Evolutionary conservation across 179 eudicot species (phyloP).

Genomic region (Carnegiea gigantea): DNA sequence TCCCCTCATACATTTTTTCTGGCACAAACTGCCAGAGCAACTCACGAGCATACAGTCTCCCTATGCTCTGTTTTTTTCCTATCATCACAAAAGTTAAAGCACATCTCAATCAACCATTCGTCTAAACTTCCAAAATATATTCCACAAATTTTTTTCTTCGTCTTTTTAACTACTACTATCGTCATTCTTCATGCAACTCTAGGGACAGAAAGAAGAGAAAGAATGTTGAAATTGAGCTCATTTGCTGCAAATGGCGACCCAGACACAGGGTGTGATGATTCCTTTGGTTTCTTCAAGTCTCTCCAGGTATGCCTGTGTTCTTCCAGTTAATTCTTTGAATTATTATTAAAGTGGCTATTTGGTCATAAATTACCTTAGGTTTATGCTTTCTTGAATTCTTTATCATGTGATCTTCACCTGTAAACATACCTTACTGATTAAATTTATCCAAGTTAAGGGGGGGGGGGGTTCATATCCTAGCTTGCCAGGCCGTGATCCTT

Average conservation of each 20-base stretch:
- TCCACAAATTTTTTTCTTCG: neutral
- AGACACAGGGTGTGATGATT: constrained; percentile 34
- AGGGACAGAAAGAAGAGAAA: neutral
- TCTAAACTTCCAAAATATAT: neutral
- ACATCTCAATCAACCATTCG: constrained; percentile 12
- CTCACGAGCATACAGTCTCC: constrained; percentile 33
- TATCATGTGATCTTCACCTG: too few relatives aligned
- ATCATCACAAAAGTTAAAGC: constrained; percentile 8
- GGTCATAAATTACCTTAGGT: too few relatives aligned
- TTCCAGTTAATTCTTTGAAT: too few relatives aligned
- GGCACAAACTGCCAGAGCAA: constrained; percentile 24
- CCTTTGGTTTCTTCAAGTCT: constrained; percentile 46
- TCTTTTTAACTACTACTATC: neutral
- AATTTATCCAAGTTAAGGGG: too few relatives aligned
- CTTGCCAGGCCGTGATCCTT: too few relatives aligned
- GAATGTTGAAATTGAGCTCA: constrained; percentile 28
- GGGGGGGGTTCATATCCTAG: too few relatives aligned
- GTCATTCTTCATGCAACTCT: neutral
- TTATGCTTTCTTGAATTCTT: too few relatives aligned
- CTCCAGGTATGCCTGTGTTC: constrained; percentile 35
- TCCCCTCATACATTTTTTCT: neutral
- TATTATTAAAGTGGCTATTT: too few relatives aligned
- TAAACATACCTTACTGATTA: too few relatives aligned
- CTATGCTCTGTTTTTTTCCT: neutral
- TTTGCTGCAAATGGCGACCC: constrained; percentile 24